Percentiles rank a stretch among this genome's conserved stretches.
phyloP scores from a whole-genome alignment of 2,329 filamentous ascomycete species.

The Mariannaea elegans region DNA sequence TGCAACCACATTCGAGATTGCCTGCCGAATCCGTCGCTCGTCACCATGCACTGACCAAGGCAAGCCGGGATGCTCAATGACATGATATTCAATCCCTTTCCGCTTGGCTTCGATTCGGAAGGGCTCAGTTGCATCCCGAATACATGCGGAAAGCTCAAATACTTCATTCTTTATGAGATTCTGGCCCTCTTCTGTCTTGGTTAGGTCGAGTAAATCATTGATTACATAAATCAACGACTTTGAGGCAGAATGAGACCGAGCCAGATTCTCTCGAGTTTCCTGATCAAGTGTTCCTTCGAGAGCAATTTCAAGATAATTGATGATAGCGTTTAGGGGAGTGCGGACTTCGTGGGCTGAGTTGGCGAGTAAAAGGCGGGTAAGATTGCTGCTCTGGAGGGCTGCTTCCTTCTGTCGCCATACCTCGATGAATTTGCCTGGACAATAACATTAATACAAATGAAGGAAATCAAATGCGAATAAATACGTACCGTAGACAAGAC shows the following conservation, averaged over 20 bases:
- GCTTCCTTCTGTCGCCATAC: slow-evolving; percentile 93
- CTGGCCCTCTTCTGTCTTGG: slow-evolving; percentile 85
- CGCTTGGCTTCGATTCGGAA: slow-evolving; percentile 79
- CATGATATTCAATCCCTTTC: slow-evolving; percentile 76
- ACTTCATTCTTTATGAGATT: slow-evolving; percentile 81
- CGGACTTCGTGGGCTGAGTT: slow-evolving; percentile 94
- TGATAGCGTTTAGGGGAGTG: slow-evolving; percentile 90
- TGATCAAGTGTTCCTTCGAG: slow-evolving; percentile 81
- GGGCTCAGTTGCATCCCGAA: slow-evolving; percentile 80
- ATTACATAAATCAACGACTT: slow-evolving; percentile 95
- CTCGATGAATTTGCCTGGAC: slow-evolving; percentile 77
- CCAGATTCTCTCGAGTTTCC: slow-evolving; percentile 85
- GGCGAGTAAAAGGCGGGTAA: slow-evolving; percentile 80
- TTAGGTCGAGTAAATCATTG: slow-evolving; percentile 88
- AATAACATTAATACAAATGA: neutral
- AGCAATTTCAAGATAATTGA: slow-evolving; percentile 93
- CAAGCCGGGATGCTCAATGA: slow-evolving; percentile 73
- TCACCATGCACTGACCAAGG: slow-evolving; percentile 80
- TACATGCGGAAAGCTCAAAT: slow-evolving; percentile 75
- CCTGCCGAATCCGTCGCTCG: slow-evolving; percentile 81
- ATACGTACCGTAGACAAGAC: slow-evolving; percentile 81
- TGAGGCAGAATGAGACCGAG: slow-evolving; percentile 87
- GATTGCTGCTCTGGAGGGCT: slow-evolving; percentile 80
- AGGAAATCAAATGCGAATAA: neutral
- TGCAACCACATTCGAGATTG: slow-evolving; percentile 81